These are phyloP conservation scores for Fusarium torreyae DNA, from an alignment of 2,329 filamentous ascomycete species.

Conservation along the genomic window DNA sequence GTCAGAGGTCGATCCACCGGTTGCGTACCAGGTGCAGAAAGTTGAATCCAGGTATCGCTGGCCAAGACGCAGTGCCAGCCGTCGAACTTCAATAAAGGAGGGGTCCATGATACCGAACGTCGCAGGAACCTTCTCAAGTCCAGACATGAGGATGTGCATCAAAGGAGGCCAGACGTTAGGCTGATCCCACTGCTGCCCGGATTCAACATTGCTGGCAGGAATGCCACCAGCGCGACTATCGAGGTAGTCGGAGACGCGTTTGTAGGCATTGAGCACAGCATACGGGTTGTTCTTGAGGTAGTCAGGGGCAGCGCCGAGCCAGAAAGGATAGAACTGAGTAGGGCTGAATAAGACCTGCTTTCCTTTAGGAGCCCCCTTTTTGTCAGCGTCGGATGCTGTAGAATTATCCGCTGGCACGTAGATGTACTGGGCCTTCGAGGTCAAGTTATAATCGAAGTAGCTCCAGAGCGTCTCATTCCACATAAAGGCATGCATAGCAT, in stretches of 20 bases:
- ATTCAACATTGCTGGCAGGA: conserved; percentile 72
- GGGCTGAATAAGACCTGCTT: conserved; percentile 71
- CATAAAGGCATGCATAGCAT: conserved; percentile 74
- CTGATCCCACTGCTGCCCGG: conserved; percentile 79
- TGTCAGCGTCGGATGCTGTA: conserved; percentile 47
- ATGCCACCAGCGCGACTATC: conserved; percentile 69
- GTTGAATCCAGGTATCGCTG: conserved; percentile 78
- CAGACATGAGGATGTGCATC: conserved; percentile 75
- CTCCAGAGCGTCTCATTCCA: conserved; percentile 75
- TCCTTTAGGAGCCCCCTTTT: conserved; percentile 64
- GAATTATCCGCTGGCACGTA: conserved; percentile 67
- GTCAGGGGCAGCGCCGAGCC: conserved; percentile 74
- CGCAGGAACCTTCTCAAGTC: conserved; percentile 71
- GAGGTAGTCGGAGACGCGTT: conserved; percentile 68
- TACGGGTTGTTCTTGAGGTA: conserved; percentile 71
- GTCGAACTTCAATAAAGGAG: conserved; percentile 67
- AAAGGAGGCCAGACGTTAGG: conserved; percentile 80
- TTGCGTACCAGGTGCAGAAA: conserved; percentile 79
- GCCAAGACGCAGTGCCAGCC: conserved; percentile 70
- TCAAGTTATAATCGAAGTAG: conserved; percentile 80
- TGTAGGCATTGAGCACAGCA: conserved; percentile 69
- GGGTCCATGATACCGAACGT: conserved; percentile 69
- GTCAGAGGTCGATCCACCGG: conserved; percentile 71
- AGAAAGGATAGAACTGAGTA: conserved; percentile 78
- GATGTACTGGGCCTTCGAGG: conserved; percentile 68